These are phyloP conservation scores for Crithidia mellificae DNA, from an alignment of 208 protist species.

Conservation along the genomic window DNA sequence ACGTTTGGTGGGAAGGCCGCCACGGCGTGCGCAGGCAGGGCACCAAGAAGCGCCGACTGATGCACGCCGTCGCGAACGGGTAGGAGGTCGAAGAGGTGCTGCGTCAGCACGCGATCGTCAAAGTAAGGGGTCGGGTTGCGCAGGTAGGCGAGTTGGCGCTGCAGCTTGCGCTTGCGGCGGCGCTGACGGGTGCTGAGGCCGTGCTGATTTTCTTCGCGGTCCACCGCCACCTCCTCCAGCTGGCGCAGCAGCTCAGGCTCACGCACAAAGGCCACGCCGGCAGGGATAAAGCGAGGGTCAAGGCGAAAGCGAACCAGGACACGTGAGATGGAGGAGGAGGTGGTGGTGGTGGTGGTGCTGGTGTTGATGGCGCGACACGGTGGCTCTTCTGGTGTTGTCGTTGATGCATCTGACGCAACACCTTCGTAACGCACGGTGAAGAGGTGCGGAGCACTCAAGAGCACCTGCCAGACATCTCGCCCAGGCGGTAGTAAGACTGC, in stretches of 20 bases:
- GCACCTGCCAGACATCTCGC: constrained; percentile 68
- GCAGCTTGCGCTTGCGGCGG: constrained; percentile 45
- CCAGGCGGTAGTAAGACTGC: constrained; percentile 43
- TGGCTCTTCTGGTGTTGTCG: not conserved
- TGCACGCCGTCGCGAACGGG: constrained; percentile 41
- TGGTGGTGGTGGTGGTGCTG: no score
- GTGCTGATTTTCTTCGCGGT: constrained; percentile 32
- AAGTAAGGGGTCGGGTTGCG: constrained; percentile 65
- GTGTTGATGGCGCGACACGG: no score
- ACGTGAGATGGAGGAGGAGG: not conserved
- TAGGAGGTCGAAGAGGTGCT: constrained; percentile 76
- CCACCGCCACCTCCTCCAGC: constrained; percentile 35
- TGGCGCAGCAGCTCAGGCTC: constrained; percentile 21
- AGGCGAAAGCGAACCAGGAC: constrained; percentile 54
- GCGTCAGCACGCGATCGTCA: constrained; percentile 68
- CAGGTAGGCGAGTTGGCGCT: constrained; percentile 62
- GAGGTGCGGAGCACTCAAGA: constrained; percentile 61
- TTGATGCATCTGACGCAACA: not conserved
- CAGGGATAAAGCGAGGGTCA: constrained; percentile 36
- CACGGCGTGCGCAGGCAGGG: constrained; percentile 30
- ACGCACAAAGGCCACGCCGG: constrained; percentile 11
- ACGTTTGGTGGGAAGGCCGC: constrained; percentile 33
- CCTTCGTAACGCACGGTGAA: constrained; percentile 25
- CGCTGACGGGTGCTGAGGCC: constrained; percentile 34
- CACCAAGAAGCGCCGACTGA: constrained; percentile 30